phyloP scores from a whole-genome alignment of 306 rosid species.

The Luffa aegyptiaca region DNA sequence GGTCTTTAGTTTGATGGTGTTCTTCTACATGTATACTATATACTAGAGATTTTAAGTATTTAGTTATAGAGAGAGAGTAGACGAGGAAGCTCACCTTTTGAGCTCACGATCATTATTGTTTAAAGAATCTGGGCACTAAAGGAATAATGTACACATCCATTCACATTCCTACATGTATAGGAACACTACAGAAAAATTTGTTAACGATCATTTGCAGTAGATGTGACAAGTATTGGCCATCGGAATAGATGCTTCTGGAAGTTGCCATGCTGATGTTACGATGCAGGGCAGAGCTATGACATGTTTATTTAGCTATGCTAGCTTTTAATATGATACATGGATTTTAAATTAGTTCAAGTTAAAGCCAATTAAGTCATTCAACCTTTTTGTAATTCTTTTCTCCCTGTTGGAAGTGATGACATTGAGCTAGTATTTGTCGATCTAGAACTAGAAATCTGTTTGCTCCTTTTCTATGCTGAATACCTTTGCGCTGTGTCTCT shows the following conservation, averaged over 20 bases:
- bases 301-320: background rate
- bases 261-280: background rate
- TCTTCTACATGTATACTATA: background rate
- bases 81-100: background rate
- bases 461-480: background rate
- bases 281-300: background rate
- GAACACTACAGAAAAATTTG: background rate
- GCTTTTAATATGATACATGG: background rate
- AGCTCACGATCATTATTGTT: background rate
- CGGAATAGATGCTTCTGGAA: background rate
- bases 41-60: background rate
- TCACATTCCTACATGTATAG: background rate
- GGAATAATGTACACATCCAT: background rate
- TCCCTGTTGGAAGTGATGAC: background rate
- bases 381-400: background rate
- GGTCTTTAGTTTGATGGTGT: background rate
- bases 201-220: background rate
- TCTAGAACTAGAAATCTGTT: background rate
- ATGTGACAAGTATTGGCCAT: background rate
- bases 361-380: background rate
- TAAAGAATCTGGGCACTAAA: no score
- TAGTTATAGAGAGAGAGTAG: background rate
- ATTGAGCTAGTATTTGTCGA: background rate
- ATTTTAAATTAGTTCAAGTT: background rate
- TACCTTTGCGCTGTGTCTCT: background rate